These are phyloP conservation scores for Vitellaria paradoxa DNA, from an alignment of 179 eudicot genomes.

Conservation along the genomic window DNA sequence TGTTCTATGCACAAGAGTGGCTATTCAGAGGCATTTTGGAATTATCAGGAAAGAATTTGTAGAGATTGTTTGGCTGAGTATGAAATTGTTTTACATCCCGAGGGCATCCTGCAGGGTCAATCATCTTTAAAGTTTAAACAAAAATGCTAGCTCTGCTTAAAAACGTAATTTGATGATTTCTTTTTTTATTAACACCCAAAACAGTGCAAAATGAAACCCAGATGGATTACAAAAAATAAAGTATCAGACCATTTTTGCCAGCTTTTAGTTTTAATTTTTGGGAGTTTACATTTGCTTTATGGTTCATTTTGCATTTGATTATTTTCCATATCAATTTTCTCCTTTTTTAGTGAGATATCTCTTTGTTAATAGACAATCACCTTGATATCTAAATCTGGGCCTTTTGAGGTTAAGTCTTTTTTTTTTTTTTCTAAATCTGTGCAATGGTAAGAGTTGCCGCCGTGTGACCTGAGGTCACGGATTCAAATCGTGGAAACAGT, in stretches of 20 bases:
- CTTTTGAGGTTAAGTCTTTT: too few relatives aligned
- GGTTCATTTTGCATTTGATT: background rate
- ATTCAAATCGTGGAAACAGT: too few relatives aligned
- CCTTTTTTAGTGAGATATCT: background rate
- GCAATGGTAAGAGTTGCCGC: too few relatives aligned
- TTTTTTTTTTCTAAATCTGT: too few relatives aligned
- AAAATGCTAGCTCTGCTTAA: background rate
- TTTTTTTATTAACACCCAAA: background rate
- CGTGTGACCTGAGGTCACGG: too few relatives aligned
- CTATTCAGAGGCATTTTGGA: background rate
- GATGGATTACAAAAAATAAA: background rate
- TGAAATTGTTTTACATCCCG: too few relatives aligned
- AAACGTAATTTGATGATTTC: background rate
- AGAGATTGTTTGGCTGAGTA: too few relatives aligned
- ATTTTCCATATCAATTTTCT: background rate
- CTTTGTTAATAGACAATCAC: background rate
- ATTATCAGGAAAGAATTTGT: too few relatives aligned
- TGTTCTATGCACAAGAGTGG: background rate
- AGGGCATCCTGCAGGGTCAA: too few relatives aligned
- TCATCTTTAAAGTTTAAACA: background rate
- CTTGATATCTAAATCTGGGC: background rate
- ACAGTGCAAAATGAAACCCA: background rate
- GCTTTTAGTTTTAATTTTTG: background rate
- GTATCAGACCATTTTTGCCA: background rate
- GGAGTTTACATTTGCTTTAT: background rate